These are phyloP conservation scores for Mimosa pudica DNA, from an alignment of 306 rosid species.

Conservation along the genomic window DNA sequence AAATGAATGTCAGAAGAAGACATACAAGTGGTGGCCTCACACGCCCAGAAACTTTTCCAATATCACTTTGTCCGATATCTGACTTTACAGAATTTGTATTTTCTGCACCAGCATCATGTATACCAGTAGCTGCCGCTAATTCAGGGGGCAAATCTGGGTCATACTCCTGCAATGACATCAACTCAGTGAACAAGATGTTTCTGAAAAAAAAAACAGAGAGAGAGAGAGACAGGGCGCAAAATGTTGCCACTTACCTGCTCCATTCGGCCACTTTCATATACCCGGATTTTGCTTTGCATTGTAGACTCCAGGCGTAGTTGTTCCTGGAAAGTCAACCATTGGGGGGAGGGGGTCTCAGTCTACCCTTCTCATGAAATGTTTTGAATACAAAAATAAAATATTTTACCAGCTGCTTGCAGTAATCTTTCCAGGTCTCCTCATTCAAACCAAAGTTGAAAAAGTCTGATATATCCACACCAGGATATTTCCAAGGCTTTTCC, in stretches of 20 bases:
- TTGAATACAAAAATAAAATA: constrained; percentile 18
- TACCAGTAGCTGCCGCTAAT: constrained; percentile 91
- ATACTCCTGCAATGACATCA: constrained; percentile 64
- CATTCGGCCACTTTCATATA: constrained; percentile 94
- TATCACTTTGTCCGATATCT: constrained; percentile 67
- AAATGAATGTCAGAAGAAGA: constrained; percentile 25
- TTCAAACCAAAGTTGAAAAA: constrained; percentile 93
- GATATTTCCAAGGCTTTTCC: constrained; percentile 95
- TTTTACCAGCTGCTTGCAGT: constrained; percentile 96
- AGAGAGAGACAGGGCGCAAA: not conserved
- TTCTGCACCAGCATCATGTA: constrained; percentile 63
- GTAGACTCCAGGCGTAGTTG: constrained; percentile 97
- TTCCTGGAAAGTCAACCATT: constrained; percentile 57
- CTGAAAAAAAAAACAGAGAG: not conserved
- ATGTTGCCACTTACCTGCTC: constrained; percentile 68
- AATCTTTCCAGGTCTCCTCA: constrained; percentile 96
- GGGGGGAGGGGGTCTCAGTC: constrained; percentile 6
- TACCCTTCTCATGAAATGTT: constrained; percentile 18
- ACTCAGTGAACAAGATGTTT: constrained; percentile 23
- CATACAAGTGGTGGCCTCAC: constrained; percentile 82
- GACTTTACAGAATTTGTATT: constrained; percentile 60
- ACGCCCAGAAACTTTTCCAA: constrained; percentile 63
- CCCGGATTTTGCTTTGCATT: constrained; percentile 98
- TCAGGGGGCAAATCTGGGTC: constrained; percentile 99
- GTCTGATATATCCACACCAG: constrained; percentile 75